A percentile compares a stretch with the other conserved stretches of the same genome.
phyloP scores from a whole-genome alignment of 208 protist species.

The Herpetomonas samuelpessoai region DNA sequence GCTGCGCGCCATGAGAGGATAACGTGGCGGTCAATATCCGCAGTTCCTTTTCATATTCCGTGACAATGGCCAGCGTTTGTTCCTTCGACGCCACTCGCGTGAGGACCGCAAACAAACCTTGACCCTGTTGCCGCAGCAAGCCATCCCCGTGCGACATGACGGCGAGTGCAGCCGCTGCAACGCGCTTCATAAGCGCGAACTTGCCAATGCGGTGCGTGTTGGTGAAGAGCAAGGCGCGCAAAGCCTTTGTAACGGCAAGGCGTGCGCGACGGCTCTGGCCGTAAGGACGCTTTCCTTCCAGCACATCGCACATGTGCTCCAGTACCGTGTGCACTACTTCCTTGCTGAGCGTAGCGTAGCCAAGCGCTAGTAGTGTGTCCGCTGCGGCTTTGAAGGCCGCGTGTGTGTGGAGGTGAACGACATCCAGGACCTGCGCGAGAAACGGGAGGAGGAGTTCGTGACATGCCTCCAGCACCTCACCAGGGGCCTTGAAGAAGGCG shows the following conservation, averaged over 20 bases:
- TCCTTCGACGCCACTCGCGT: slow-evolving; percentile 64
- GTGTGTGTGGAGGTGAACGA: slow-evolving; percentile 49
- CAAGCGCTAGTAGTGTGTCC: slow-evolving; percentile 27
- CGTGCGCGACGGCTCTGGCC: slow-evolving; percentile 41
- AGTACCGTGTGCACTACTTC: slow-evolving; percentile 38
- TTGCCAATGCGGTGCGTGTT: slow-evolving; percentile 83
- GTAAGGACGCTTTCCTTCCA: slow-evolving; percentile 22
- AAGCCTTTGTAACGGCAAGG: slow-evolving; percentile 28
- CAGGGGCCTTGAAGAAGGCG: background rate
- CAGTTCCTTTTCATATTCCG: slow-evolving; percentile 34
- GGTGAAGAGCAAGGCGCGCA: slow-evolving; percentile 46
- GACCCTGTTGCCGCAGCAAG: slow-evolving; percentile 36
- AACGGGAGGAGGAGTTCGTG: background rate
- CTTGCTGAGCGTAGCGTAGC: slow-evolving; percentile 34
- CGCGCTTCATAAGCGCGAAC: slow-evolving; percentile 53
- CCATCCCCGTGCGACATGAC: slow-evolving; percentile 55
- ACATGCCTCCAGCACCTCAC: background rate
- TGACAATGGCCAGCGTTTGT: slow-evolving; percentile 48
- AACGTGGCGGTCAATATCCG: slow-evolving; percentile 10
- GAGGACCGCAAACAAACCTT: slow-evolving; percentile 54
- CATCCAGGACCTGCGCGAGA: slow-evolving; percentile 27
- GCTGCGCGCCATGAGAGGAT: background rate
- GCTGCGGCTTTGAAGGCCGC: slow-evolving; percentile 22
- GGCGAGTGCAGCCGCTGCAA: slow-evolving; percentile 39
- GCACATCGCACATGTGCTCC: slow-evolving; percentile 45